Evolutionary conservation across 2,329 filamentous ascomycete genomes (phyloP), one percentile per base, ranked within the genome.

Genomic region (Orbilia oligospora): DNA sequence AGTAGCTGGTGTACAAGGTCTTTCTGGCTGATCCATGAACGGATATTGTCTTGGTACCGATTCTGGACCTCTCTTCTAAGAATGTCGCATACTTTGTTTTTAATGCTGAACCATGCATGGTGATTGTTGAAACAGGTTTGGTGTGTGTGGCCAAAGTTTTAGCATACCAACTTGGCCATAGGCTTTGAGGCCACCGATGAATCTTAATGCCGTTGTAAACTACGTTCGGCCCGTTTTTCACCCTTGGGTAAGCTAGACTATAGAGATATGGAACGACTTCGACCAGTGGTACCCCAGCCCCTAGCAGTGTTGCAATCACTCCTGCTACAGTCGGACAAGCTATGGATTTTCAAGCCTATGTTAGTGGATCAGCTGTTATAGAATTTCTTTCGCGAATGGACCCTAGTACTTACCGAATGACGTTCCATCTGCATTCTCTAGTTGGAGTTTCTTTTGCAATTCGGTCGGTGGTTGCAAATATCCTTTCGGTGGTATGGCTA

Each of bases 171-270:
- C 8, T 18, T 1, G 64, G 71, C 18, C 58, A 24, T 33, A 46
- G n/a, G 22, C 20, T 51, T 22, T 12, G 27, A 10, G 64, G 63
- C 71, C 71, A 66, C 18, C 24, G 48, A 5, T n/a, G 9, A 22
- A 72, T 36, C 3, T 12, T n/a, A 9, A 72, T 73, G 0, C 70
- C 70, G 20, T 68, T 73, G 27, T 58, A 73, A 12, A 73, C 30
- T 1, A n/a, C 49, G 24, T 53, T 55, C 8, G 70, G 70, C n/a
- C 55, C 55, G n/a, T 14, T 14, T 44, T 24, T 5, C 1, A 12
- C 18, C 4, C 55, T 22, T 24, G 55, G 22, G 18, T 61, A 44
- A 14, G 55, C 55, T 61, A 22, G n/a, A 1, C 9, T 41, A 18
- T 41, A 61, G 1, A 61, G 38, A 44, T 61, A 61, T 5, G 30